A percentile compares a stretch with the other conserved stretches of the same genome.
Conservation (phyloP, 2,329 filamentous ascomycete species). For the Lasiodiplodia citricola region DNA sequence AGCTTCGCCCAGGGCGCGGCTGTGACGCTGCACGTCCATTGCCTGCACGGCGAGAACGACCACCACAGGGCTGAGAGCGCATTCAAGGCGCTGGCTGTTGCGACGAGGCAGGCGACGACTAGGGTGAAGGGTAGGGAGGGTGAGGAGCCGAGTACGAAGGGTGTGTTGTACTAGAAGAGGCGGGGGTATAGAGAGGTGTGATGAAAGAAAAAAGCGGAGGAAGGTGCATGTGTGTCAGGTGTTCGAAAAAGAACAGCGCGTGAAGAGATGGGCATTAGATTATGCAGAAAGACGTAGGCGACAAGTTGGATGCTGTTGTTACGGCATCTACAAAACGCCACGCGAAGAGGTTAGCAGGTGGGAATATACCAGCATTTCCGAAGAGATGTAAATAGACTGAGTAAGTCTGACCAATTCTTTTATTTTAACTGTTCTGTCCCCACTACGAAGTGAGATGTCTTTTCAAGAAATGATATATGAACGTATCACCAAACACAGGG, state of each 20-base stretch:
- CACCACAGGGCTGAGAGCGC: constrained; percentile 96
- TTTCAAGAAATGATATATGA: background rate
- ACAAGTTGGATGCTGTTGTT: background rate
- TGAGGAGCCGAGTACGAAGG: constrained; percentile 96
- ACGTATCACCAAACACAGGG: background rate
- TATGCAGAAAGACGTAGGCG: background rate
- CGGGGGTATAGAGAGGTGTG: no score
- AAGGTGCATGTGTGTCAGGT: background rate
- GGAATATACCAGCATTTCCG: background rate
- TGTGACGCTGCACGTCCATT: constrained; percentile 94
- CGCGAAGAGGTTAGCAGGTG: background rate
- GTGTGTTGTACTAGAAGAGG: constrained; percentile 68
- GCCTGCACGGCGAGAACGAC: constrained; percentile 87
- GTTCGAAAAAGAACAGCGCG: background rate
- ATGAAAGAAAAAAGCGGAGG: background rate
- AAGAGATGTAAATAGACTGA: background rate
- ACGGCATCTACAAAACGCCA: background rate
- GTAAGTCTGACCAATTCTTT: background rate
- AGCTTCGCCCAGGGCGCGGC: constrained; percentile 91
- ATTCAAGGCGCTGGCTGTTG: constrained; percentile 94
- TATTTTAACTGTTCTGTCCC: background rate
- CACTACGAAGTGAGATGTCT: background rate
- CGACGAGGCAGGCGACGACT: constrained; percentile 76
- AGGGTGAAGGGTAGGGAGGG: constrained; percentile 81
- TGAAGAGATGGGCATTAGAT: background rate